Conservation (phyloP, 257 asterid genomes). For the Penstemon newberryi region DNA sequence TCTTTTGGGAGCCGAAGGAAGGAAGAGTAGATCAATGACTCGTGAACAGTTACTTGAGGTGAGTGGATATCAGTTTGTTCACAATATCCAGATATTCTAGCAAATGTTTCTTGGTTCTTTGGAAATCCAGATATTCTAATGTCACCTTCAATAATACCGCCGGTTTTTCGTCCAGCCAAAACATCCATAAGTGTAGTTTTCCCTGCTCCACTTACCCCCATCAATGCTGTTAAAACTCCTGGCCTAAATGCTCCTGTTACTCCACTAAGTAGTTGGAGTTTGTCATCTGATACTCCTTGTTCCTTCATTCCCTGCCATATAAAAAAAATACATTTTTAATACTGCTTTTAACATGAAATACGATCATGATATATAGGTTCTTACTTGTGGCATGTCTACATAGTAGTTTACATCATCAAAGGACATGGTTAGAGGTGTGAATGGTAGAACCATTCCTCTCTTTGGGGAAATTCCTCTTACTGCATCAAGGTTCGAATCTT, state of each 20-base stretch:
- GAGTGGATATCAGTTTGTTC: constrained; percentile 44
- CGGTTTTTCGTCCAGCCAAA: constrained; percentile 45
- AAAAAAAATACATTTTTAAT: neutral
- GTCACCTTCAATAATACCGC: constrained; percentile 38
- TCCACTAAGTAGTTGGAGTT: constrained; percentile 36
- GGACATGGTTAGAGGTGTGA: constrained; percentile 33
- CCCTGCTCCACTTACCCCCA: constrained; percentile 54
- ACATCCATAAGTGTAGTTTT: constrained; percentile 47
- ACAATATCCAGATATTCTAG: constrained; percentile 42
- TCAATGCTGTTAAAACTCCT: constrained; percentile 40
- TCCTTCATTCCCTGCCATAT: constrained; percentile 37
- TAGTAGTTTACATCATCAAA: constrained; percentile 38
- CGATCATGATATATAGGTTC: neutral
- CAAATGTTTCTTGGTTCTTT: constrained; percentile 36
- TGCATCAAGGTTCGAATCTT: too few relatives aligned
- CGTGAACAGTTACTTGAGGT: constrained; percentile 42
- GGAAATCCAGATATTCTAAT: constrained; percentile 42
- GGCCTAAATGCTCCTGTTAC: constrained; percentile 40
- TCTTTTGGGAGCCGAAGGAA: constrained; percentile 39
- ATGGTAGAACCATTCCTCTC: constrained; percentile 33
- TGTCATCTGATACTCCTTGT: constrained; percentile 32
- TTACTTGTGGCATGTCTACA: constrained; percentile 34
- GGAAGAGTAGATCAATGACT: constrained; percentile 40
- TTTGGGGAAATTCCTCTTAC: neutral
- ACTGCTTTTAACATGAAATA: neutral